Percentiles rank a stretch among this genome's conserved stretches.
phyloP scores from a whole-genome alignment of 257 asterid species.

The Ilex asprella region DNA sequence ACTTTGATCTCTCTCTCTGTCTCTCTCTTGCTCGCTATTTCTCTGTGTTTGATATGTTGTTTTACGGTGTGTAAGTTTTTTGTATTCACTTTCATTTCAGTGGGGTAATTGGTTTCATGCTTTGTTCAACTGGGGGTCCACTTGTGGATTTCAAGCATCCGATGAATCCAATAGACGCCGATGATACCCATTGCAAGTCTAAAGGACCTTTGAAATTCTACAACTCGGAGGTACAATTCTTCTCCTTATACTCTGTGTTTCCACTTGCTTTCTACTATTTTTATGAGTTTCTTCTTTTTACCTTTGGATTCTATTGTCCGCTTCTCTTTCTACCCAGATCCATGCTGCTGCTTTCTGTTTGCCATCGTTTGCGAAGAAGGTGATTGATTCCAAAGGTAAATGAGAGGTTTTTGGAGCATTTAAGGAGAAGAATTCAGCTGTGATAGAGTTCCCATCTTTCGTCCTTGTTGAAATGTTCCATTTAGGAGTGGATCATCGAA shows the following conservation, averaged over 20 bases:
- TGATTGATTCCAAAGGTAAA: not conserved
- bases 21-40: not conserved
- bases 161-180: slow-evolving; percentile 53
- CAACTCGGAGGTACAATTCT: slow-evolving; percentile 61
- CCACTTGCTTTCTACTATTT: not conserved
- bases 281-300: slow-evolving; percentile 4
- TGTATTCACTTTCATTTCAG: slow-evolving; percentile 25
- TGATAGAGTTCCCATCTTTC: not conserved
- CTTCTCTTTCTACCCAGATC: slow-evolving; percentile 32
- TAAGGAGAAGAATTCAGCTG: not conserved
- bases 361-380: not conserved
- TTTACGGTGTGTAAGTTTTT: not conserved
- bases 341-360: slow-evolving; percentile 17
- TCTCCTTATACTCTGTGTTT: not conserved
- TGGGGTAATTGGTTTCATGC: slow-evolving; percentile 89
- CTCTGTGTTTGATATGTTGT: not conserved
- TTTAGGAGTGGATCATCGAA: not conserved
- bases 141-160: slow-evolving; percentile 69
- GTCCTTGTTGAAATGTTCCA: not conserved
- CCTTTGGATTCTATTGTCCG: not conserved
- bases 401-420: not conserved
- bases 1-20: not conserved
- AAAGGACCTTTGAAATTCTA: slow-evolving; percentile 56
- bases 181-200: slow-evolving; percentile 29
- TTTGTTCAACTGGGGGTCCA: slow-evolving; percentile 79